Base-by-base conservation (phyloP, 2,329 filamentous ascomycete genomes). In the Mycosphaerelloides madeirae region DNA sequence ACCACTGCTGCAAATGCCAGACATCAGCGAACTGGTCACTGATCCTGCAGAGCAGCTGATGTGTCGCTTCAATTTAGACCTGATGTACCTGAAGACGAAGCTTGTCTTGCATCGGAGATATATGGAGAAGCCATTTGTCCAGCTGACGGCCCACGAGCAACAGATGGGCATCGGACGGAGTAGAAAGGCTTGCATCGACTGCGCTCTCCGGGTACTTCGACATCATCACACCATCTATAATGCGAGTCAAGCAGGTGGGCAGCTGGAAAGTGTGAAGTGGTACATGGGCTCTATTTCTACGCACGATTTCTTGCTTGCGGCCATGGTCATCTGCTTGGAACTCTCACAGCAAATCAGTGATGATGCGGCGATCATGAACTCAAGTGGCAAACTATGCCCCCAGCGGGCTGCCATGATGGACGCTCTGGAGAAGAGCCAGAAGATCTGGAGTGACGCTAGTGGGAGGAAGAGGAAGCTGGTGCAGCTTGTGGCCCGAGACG, bases 101-200 rank as follows among this genome's bases (percentile, higher is more conserved):
- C 70, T 74, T 25, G 70, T 78, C 1, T 57, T 81, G n/a, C 77
- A 80, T 54, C 68, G 77, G 13, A 71, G 70, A 20, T 78, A 73
- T 50, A 68, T 80, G 50, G 65, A 66, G 9, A 55, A 52, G 12
- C 60, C 60, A 4, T 47, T 61, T 19, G 38, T 42, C 12, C 43
- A 57, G 19, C 55, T 63, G n/a, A 54, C 48, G 11, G 38, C 46
- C 3, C 62, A 67, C 13, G 57, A 64, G 40, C 55, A 69, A 65
- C 41, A 53, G 41, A 40, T 46, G 18, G 59, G 60, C 6, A 49
- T 63, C 16, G 59, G 60, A 3, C 36, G 44, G 16, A 61, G 60
- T 32, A 65, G 72, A 35, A 61, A 60, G 19, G 65, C 65, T 1
- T 78, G 74, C 41, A 57, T 77, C 3, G 65, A 68, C 2, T 68